Evolutionary conservation across 768 basidiomycete species (phyloP).

Genomic region (Clavaria fumosa): DNA sequence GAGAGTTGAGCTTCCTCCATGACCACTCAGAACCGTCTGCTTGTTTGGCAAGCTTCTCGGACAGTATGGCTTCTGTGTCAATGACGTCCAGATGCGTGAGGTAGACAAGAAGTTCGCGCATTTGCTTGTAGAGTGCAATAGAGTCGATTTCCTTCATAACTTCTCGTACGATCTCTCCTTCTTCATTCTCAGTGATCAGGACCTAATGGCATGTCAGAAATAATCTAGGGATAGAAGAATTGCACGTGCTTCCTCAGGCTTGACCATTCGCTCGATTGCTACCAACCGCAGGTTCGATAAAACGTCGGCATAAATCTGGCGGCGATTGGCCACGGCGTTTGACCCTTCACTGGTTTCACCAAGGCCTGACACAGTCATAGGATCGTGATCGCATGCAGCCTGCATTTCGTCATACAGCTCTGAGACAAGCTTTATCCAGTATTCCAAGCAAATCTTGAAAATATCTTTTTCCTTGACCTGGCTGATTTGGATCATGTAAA

Average conservation of each 20-base stretch:
- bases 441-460: conserved; percentile 98
- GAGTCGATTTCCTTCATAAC: conserved; percentile 99
- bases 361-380: too few relatives aligned
- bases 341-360: too few relatives aligned
- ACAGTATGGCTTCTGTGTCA: conserved; percentile 94
- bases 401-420: conserved; percentile 98
- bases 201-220: conserved; percentile 35
- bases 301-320: conserved; percentile 93
- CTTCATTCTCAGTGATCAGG: conserved; percentile 96
- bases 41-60: conserved; percentile 94
- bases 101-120: conserved; percentile 96
- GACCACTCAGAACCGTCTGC: conserved; percentile 98
- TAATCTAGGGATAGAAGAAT: background rate
- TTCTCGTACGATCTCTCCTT: conserved; percentile 97
- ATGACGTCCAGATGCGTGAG: conserved; percentile 92
- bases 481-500: conserved; percentile 96
- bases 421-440: conserved; percentile 91
- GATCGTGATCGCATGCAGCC: conserved; percentile 74
- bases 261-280: conserved; percentile 98
- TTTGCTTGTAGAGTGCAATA: conserved; percentile 96
- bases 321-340: conserved; percentile 73
- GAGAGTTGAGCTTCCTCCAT: conserved; percentile 96
- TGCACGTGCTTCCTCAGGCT: conserved; percentile 81
- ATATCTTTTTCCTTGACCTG: conserved; percentile 98
- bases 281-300: conserved; percentile 87